Evolutionary conservation across 345 rosid species (phyloP).

Genomic region (Lenwebbia sp.): DNA sequence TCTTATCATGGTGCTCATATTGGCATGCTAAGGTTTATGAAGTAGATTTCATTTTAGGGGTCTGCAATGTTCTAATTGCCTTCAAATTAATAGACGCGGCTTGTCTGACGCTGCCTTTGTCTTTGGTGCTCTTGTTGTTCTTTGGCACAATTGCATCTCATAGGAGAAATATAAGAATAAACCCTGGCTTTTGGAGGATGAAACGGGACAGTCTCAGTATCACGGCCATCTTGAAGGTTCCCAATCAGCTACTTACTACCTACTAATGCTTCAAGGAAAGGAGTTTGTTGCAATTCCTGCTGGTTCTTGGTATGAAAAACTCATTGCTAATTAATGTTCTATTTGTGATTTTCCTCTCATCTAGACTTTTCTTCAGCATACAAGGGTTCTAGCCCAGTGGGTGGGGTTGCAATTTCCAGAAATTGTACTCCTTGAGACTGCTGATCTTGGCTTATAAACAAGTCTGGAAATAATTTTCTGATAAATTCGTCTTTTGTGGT

Average conservation of each 20-base stretch:
- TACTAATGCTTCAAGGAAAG: slow-evolving; percentile 72
- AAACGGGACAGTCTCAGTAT: slow-evolving; percentile 84
- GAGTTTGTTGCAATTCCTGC: slow-evolving; percentile 91
- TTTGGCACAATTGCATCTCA: neutral
- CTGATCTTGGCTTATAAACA: neutral
- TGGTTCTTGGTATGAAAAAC: slow-evolving; percentile 68
- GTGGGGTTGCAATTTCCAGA: neutral
- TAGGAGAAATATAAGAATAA: slow-evolving; percentile 91
- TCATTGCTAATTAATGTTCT: neutral
- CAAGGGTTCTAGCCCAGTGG: neutral
- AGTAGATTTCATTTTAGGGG: neutral
- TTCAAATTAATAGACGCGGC: neutral
- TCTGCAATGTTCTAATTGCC: neutral
- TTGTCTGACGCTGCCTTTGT: neutral
- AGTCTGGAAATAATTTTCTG: neutral
- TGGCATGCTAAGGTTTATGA: neutral
- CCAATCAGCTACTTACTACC: slow-evolving; percentile 89
- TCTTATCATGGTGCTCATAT: neutral
- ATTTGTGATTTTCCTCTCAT: neutral
- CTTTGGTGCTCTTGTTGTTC: neutral
- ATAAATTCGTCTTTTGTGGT: neutral
- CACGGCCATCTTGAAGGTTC: slow-evolving; percentile 96
- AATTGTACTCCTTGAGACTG: neutral
- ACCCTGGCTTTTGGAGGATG: slow-evolving; percentile 97
- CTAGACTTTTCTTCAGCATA: neutral